These are phyloP conservation scores for Geotrichum klebahnii DNA, from an alignment of 1,139 yeast species.

Conservation along the genomic window DNA sequence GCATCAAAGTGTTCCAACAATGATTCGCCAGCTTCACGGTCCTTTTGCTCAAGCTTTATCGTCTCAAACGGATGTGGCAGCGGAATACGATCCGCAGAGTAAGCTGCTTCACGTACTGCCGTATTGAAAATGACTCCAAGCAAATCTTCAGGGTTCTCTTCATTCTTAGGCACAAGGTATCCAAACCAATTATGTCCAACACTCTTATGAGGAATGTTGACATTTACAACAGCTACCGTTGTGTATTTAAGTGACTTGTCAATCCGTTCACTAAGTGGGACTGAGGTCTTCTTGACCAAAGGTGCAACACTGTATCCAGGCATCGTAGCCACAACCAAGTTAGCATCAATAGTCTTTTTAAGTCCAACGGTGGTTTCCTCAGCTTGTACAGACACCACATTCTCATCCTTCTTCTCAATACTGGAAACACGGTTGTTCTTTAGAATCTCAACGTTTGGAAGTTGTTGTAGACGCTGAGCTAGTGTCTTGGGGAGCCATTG, in stretches of 20 bases:
- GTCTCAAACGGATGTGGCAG: constrained; percentile 20
- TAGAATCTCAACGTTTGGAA: constrained; percentile 47
- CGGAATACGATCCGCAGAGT: constrained; percentile 21
- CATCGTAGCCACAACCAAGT: constrained; percentile 34
- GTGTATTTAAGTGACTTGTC: constrained; percentile 30
- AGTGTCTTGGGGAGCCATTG: constrained; percentile 33
- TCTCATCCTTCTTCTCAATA: constrained; percentile 3
- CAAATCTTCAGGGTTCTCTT: constrained; percentile 54
- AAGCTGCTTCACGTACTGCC: constrained; percentile 45
- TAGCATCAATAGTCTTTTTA: constrained; percentile 20
- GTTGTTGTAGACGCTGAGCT: constrained; percentile 42
- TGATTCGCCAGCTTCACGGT: constrained; percentile 16
- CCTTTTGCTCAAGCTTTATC: constrained; percentile 15
- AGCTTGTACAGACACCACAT: not conserved
- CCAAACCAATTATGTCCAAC: constrained; percentile 66
- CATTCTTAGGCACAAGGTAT: constrained; percentile 66
- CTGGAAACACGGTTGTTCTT: constrained; percentile 28
- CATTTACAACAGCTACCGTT: constrained; percentile 40
- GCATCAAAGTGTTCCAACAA: constrained; percentile 20
- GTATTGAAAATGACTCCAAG: constrained; percentile 91
- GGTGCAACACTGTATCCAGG: constrained; percentile 30
- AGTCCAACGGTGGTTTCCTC: constrained; percentile 8
- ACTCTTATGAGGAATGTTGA: constrained; percentile 32
- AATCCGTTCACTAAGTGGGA: constrained; percentile 23
- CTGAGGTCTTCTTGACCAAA: constrained; percentile 20